phyloP scores from a whole-genome alignment of 1,284 basidiomycete species.

The Polyporus tsugae region DNA sequence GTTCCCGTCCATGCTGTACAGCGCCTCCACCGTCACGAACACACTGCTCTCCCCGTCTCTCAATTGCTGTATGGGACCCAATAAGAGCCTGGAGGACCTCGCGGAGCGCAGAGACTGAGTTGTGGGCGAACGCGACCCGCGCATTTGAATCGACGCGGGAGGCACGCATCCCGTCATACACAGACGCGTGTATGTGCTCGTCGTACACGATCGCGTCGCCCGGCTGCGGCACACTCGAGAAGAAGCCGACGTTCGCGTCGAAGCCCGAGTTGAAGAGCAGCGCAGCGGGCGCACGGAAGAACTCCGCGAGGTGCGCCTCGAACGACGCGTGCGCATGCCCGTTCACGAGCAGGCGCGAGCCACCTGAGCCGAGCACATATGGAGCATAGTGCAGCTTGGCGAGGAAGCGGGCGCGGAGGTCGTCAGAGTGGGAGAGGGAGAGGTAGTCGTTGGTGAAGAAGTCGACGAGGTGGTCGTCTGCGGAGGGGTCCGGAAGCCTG shows the following conservation, averaged over 20 bases:
- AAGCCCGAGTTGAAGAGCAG: slow-evolving; percentile 96
- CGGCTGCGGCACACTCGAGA: slow-evolving; percentile 82
- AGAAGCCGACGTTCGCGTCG: slow-evolving; percentile 95
- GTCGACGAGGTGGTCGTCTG: slow-evolving; percentile 59
- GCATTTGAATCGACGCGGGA: slow-evolving; percentile 67
- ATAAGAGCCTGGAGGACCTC: slow-evolving; percentile 52
- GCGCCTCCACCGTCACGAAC: slow-evolving; percentile 87
- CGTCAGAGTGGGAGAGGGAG: slow-evolving; percentile 73
- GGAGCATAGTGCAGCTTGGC: slow-evolving; percentile 57
- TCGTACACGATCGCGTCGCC: slow-evolving; percentile 88
- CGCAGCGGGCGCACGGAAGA: slow-evolving; percentile 74
- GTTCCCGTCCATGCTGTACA: slow-evolving; percentile 98
- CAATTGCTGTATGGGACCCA: slow-evolving; percentile 46
- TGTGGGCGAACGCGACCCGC: slow-evolving; percentile 75
- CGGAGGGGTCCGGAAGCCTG: slow-evolving; percentile 59
- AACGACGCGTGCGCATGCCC: slow-evolving; percentile 71
- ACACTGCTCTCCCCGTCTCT: slow-evolving; percentile 52
- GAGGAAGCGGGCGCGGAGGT: slow-evolving; percentile 69
- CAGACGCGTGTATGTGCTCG: slow-evolving; percentile 90
- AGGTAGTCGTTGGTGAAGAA: slow-evolving; percentile 96
- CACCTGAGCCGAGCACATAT: slow-evolving; percentile 87
- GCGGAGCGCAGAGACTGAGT: slow-evolving; percentile 64
- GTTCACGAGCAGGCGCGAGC: slow-evolving; percentile 91
- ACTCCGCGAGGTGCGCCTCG: slow-evolving; percentile 70
- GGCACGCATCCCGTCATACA: slow-evolving; percentile 88